These are phyloP conservation scores for Candida silvicultrix DNA, from an alignment of 805 yeast species.

Conservation along the genomic window DNA sequence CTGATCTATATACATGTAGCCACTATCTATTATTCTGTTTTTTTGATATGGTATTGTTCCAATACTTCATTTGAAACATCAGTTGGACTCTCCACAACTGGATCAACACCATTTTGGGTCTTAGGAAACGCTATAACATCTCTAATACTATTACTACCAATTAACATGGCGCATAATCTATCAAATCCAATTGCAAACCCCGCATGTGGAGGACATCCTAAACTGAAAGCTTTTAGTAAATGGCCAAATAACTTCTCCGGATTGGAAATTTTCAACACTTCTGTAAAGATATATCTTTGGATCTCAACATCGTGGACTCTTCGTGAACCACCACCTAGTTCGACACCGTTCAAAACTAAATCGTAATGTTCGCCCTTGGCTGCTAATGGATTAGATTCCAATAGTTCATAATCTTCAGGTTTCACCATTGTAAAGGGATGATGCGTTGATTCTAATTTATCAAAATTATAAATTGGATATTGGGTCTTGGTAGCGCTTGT, in stretches of 20 bases:
- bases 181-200: slow-evolving; percentile 96
- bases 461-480: slow-evolving; percentile 57
- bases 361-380: slow-evolving; percentile 93
- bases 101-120: slow-evolving; percentile 80
- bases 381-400: slow-evolving; percentile 48
- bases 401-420: slow-evolving; percentile 53
- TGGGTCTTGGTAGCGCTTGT: slow-evolving; percentile 13
- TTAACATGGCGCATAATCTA: slow-evolving; percentile 83
- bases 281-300: slow-evolving; percentile 66
- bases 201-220: slow-evolving; percentile 99
- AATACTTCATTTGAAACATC: slow-evolving; percentile 45
- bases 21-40: slow-evolving; percentile 5
- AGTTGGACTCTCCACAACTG: slow-evolving; percentile 84
- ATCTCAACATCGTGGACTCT: slow-evolving; percentile 84
- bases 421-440: slow-evolving; percentile 97
- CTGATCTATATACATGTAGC: background rate
- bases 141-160: slow-evolving; percentile 71
- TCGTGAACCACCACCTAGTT: slow-evolving; percentile 95
- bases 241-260: slow-evolving; percentile 76
- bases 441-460: slow-evolving; percentile 65
- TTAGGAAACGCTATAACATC: slow-evolving; percentile 97
- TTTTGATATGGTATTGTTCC: slow-evolving; percentile 44
- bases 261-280: slow-evolving; percentile 53
- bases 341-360: slow-evolving; percentile 88
- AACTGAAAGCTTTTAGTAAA: slow-evolving; percentile 66